Percentiles rank a stretch among this genome's conserved stretches.
phyloP scores from a whole-genome alignment of 75 land plant genomes.

The Cupressus sempervirens region DNA sequence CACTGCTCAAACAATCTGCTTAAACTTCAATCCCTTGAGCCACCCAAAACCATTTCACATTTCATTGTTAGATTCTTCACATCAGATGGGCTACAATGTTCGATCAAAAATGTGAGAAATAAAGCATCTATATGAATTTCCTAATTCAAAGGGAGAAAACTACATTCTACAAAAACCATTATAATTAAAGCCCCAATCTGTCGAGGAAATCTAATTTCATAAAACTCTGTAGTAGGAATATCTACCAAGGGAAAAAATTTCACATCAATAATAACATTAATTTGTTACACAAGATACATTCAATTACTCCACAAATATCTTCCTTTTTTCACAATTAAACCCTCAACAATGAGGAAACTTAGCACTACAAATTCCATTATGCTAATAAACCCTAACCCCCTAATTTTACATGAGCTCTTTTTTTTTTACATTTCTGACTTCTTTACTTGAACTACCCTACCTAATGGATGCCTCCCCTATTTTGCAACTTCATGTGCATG shows the following conservation, averaged over 20 bases:
- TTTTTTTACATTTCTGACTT: no score
- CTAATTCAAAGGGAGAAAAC: background rate
- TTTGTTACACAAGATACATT: background rate
- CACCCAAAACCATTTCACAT: background rate
- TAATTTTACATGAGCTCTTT: no score
- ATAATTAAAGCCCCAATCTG: background rate
- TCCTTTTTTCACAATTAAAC: background rate
- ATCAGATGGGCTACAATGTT: background rate
- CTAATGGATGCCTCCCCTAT: no score
- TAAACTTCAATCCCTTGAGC: background rate
- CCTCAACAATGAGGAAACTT: background rate
- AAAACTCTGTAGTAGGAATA: background rate
- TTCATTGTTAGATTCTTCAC: background rate
- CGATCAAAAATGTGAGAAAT: background rate
- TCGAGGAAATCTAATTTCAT: background rate
- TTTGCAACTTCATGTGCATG: no score
- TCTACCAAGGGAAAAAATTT: background rate
- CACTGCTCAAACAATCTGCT: background rate
- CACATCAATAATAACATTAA: background rate
- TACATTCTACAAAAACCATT: background rate
- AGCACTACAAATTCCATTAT: background rate
- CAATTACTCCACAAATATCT: background rate
- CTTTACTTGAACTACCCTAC: no score
- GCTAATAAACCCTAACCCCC: background rate
- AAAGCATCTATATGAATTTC: background rate